Base-by-base conservation (phyloP, 352 stramenopile species). In the Pythium volutum region DNA sequence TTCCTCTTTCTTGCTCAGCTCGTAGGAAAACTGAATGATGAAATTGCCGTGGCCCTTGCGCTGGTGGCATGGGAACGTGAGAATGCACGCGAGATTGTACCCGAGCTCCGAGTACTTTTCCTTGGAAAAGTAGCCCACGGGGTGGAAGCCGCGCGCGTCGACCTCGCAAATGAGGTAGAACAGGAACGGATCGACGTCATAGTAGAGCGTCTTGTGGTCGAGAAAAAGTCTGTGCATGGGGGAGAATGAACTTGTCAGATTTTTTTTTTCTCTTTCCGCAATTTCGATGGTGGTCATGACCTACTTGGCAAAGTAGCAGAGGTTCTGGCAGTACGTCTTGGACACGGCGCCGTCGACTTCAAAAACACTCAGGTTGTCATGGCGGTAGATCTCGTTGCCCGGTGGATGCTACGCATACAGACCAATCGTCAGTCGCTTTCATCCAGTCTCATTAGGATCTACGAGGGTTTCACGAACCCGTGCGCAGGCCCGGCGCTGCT, bases 191-290 rank as follows among this genome's bases (percentile, higher is more conserved):
- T 99, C 97, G 4, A 99, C 97, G 65, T 99, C 97, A 79, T 99
- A 99, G 78, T 99, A 99, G 16, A 99, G 80, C 38, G 98, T 99
- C 78, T 99, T 99, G 84, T 99, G 97, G 79, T 99, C 97, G 39
- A 99, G 74, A 69, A 99, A 99, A 22, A 99, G 79, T 38, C 79
- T 88, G n/a, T n/a, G 26, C 22, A 29, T 2, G 3, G 10, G 9
- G 2, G 20, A 11, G 2, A 38, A 2, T 23, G 7, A 31, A 29
- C 14, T n/a, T n/a, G 33, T 38, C 12, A 20, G 36, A 15, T 43
- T 15, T 20, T 10, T 43, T 15, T 38, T 10, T 43, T 15, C 15
- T 20, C 36, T 15, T 38, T 38, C 33, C 7, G 33, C 12, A n/a
- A 50, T 14, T 3, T 18, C n/a, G 52, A 33, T 25, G 25, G 12